phyloP scores from a whole-genome alignment of 2,329 filamentous ascomycete species.

The Colletotrichum coccodes region DNA sequence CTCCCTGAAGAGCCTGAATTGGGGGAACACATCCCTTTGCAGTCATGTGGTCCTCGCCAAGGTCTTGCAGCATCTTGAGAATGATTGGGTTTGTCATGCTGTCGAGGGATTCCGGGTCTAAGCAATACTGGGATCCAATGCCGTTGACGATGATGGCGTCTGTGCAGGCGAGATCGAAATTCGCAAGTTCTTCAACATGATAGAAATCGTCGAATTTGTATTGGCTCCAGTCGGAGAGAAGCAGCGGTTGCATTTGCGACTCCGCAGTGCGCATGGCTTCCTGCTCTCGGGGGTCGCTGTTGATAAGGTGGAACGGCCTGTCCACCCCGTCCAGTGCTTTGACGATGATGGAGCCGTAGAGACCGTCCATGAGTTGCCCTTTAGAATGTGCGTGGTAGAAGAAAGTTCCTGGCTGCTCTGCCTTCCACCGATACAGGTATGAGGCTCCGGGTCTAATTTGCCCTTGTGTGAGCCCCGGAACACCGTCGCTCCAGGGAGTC shows the following conservation, averaged over 20 bases:
- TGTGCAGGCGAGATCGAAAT: constrained; percentile 8
- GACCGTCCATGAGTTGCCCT: constrained; percentile 25
- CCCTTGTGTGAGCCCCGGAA: constrained; percentile 53
- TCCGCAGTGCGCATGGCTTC: not conserved
- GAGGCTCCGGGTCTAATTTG: constrained; percentile 46
- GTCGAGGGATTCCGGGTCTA: not conserved
- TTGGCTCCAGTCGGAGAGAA: constrained; percentile 32
- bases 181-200: not conserved
- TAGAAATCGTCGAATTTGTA: constrained; percentile 31
- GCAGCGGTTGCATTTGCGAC: constrained; percentile 7
- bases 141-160: constrained; percentile 14
- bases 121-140: not conserved
- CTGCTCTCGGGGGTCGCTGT: not conserved
- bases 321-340: not conserved
- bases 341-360: constrained; percentile 25
- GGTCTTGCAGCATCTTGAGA: constrained; percentile 8
- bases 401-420: constrained; percentile 22
- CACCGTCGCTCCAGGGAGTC: constrained; percentile 57
- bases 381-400: constrained; percentile 26
- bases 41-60: constrained; percentile 12
- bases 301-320: not conserved
- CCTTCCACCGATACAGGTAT: constrained; percentile 46
- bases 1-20: constrained; percentile 8
- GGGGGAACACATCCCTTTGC: constrained; percentile 5
- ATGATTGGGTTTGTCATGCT: constrained; percentile 5